Conservation (phyloP, 2,329 filamentous ascomycete species). For the Periglandula ipomoeae region DNA sequence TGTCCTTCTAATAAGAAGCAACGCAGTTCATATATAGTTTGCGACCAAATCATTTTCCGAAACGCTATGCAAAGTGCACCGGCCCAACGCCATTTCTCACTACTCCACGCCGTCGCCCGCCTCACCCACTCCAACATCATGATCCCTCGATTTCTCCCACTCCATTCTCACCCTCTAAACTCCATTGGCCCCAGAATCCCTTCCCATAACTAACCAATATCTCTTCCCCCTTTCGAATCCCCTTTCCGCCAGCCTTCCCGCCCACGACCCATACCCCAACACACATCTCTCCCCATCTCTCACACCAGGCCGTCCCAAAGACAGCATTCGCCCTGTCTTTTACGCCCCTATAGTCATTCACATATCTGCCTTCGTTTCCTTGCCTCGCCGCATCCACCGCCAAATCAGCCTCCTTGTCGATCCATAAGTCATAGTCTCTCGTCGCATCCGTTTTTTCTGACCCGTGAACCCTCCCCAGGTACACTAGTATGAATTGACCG, state of each 20-base stretch:
- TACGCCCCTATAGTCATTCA: slow-evolving; percentile 59
- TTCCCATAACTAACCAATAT: slow-evolving; percentile 59
- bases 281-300: slow-evolving; percentile 37
- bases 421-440: slow-evolving; percentile 55
- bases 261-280: slow-evolving; percentile 50
- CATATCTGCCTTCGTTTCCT: slow-evolving; percentile 57
- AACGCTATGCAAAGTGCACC: background rate
- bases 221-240: slow-evolving; percentile 47
- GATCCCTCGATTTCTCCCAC: too few species aligned
- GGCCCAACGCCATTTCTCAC: background rate
- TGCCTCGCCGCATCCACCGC: slow-evolving; percentile 49
- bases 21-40: too few species aligned
- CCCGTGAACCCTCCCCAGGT: slow-evolving; percentile 49
- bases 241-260: slow-evolving; percentile 18
- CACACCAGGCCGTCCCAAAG: slow-evolving; percentile 51
- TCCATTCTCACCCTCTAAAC: slow-evolving; percentile 6
- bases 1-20: too few species aligned
- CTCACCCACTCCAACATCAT: too few species aligned
- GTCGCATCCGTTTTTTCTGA: slow-evolving; percentile 10
- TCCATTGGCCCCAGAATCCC: slow-evolving; percentile 50
- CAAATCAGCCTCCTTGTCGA: slow-evolving; percentile 46
- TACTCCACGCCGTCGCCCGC: too few species aligned
- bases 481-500: slow-evolving; percentile 49
- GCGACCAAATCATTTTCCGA: too few species aligned
- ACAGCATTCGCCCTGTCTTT: slow-evolving; percentile 45